Conservation (phyloP, 768 basidiomycete species). For the Hirschioporus abietinus region DNA sequence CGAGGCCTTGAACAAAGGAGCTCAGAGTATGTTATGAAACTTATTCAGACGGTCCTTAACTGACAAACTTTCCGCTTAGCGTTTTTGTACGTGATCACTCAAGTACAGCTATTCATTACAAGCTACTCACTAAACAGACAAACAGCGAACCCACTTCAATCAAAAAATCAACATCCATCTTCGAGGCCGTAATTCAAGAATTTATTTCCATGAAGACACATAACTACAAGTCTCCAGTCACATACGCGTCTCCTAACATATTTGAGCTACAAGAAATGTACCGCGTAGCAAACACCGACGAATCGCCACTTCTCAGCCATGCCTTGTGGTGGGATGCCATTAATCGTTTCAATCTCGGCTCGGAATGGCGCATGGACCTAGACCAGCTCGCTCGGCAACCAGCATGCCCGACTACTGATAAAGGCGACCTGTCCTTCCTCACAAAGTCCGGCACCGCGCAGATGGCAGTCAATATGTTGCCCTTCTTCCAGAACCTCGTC, state of each 20-base stretch:
- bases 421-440: conserved; percentile 54
- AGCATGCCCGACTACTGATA: conserved; percentile 33
- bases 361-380: conserved; percentile 61
- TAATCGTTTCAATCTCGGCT: conserved; percentile 59
- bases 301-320: conserved; percentile 45
- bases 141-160: conserved; percentile 88
- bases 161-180: conserved; percentile 67
- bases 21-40: background rate
- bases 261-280: conserved; percentile 68
- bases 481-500: conserved; percentile 78
- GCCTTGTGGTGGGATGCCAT: conserved; percentile 60
- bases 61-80: background rate
- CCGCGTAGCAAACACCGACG: conserved; percentile 39
- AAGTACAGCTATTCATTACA: background rate
- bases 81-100: background rate
- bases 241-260: conserved; percentile 80
- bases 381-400: conserved; percentile 48
- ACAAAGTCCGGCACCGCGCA: conserved; percentile 67
- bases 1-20: background rate
- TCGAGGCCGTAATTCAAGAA: conserved; percentile 22
- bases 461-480: conserved; percentile 77
- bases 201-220: conserved; percentile 19
- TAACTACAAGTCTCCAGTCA: conserved; percentile 40
- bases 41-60: background rate
- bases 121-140: conserved; percentile 5